Base-by-base conservation (phyloP, 2,329 filamentous ascomycete species). In the Fusarium bactridioides region DNA sequence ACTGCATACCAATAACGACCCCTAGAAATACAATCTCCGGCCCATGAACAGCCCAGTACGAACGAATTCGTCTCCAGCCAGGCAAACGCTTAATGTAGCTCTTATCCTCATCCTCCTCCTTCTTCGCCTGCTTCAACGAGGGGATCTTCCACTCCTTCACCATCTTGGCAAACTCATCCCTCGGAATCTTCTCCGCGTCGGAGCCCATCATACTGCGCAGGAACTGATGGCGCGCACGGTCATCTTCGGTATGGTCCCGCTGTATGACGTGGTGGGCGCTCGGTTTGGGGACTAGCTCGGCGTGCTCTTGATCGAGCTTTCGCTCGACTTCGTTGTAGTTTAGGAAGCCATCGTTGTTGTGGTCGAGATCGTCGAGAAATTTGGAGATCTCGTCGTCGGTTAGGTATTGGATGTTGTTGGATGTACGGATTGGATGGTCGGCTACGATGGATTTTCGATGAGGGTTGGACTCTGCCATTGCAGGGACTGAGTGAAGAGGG, bases 41-140 rank as follows among this genome's bases (percentile, higher is more conserved):
- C 1, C 87, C 87, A 58, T 87, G 83, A 3, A 90, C 86, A 19
- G 86, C 85, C 86, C 87, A 89, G 74, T 86, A 88, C 0, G 87
- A 85, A 27, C 86, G 82, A 5, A 85, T 65, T 31, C 84, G 81
- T 64, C 87, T 82, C 76, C 82, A 84, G 3, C 82, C 77, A 0
- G 84, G 80, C 62, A 89, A 80, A 1, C 81, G 79, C 48, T 82
- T 82, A 70, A 86, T 75, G 67, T 87, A 86, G 15, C 83, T 81
- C 56, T 84, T 81, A 23, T 86, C 83, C 10, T 86, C 82, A 27
- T 85, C 79, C 23, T 84, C 82, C 37, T 85, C 82, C 60, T 84
- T 83, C 70, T 84, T 83, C 41, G 85, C 84, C 63, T 86, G 83
- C 48, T 85, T 80, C 35, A 86, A 74, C 0, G 84, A 85, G 0